phyloP scores from a whole-genome alignment of 179 eudicot species.

The Sideroxylon spinosum region DNA sequence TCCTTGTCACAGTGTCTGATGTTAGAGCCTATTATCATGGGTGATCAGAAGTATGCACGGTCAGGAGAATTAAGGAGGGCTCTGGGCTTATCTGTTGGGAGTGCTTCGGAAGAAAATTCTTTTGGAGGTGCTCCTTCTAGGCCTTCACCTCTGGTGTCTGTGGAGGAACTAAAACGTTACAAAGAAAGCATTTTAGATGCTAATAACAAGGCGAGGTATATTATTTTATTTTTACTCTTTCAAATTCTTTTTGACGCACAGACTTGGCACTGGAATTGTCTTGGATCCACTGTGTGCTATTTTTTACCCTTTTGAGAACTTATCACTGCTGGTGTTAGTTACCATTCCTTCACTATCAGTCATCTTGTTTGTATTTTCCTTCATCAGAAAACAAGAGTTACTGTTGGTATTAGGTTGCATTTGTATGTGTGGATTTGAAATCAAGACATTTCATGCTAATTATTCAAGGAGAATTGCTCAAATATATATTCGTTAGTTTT shows the following conservation, averaged over 20 bases:
- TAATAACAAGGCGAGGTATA: constrained; percentile 54
- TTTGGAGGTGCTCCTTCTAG: constrained; percentile 55
- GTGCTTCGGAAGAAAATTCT: constrained; percentile 59
- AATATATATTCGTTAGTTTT: too few species aligned
- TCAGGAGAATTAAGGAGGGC: constrained; percentile 64
- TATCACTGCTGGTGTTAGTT: not conserved
- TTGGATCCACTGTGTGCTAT: not conserved
- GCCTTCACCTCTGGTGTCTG: constrained; percentile 40
- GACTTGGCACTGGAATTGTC: not conserved
- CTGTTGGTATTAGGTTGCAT: not conserved
- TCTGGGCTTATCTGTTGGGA: constrained; percentile 46
- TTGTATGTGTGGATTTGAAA: too few species aligned
- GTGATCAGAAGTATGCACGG: constrained; percentile 48
- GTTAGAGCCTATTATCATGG: constrained; percentile 61
- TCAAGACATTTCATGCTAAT: too few species aligned
- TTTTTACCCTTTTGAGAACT: not conserved
- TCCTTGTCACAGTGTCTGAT: constrained; percentile 49
- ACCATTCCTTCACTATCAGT: not conserved
- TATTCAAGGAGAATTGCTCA: too few species aligned
- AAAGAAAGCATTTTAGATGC: constrained; percentile 56
- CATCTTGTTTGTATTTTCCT: not conserved
- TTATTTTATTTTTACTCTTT: not conserved
- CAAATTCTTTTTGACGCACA: not conserved
- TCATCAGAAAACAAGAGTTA: not conserved
- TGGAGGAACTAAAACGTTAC: constrained; percentile 65